A percentile compares a stretch with the other conserved stretches of the same genome.
phyloP scores from a whole-genome alignment of 495 filamentous ascomycete species.

The Bathelium albidoporum region DNA sequence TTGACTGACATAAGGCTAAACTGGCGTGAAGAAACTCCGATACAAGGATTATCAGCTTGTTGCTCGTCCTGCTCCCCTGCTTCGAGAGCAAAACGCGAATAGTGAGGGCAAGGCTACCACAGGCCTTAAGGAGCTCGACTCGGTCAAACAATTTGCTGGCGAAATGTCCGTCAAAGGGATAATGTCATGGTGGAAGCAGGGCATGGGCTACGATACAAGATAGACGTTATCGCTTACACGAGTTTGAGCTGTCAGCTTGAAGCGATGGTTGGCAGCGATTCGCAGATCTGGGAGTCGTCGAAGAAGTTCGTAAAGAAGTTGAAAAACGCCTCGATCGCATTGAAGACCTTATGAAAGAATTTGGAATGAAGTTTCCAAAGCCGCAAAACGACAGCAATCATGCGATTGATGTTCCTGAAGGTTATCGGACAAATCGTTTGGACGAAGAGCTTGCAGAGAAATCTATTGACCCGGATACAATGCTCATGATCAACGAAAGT shows the following conservation, averaged over 20 bases:
- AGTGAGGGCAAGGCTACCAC: background rate
- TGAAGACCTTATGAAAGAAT: background rate
- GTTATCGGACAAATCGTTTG: background rate
- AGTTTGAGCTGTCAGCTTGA: background rate
- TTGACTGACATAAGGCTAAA: background rate
- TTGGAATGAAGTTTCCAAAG: background rate
- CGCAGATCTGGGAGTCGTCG: background rate
- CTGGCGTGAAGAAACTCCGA: constrained; percentile 17
- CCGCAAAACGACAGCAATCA: background rate
- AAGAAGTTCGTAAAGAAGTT: background rate
- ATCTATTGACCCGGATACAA: background rate
- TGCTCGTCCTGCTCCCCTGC: constrained; percentile 13
- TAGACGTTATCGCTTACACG: background rate
- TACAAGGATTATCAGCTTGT: constrained; percentile 35
- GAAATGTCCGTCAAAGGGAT: constrained; percentile 26
- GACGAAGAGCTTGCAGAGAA: background rate
- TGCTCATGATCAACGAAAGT: background rate
- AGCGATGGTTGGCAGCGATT: background rate
- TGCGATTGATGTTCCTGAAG: background rate
- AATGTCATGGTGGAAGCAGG: constrained; percentile 29
- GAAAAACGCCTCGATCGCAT: background rate
- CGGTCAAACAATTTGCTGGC: constrained; percentile 29
- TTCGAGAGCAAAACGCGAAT: background rate
- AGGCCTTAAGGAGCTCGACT: constrained; percentile 24
- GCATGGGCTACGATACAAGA: constrained; percentile 25